Evolutionary conservation across 805 yeast genomes (phyloP), one percentile per base, ranked within the genome.

Genomic region (Pichia deserticola): DNA sequence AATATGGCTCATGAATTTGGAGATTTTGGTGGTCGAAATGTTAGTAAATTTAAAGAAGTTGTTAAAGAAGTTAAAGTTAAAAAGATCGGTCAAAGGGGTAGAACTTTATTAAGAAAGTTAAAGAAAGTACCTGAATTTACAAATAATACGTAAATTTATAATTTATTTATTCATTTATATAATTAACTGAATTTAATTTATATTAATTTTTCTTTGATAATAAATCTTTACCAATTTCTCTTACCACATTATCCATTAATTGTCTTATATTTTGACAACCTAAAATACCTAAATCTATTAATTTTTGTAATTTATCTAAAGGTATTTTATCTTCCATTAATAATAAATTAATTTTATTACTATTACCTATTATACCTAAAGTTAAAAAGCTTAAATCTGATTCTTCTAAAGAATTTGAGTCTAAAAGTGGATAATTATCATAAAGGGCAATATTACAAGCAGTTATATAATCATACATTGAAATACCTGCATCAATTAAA

Each of bases 401-500:
- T 62, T 89, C 97, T 65, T 93, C 99, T 53, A 86, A 63, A 9
- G 82, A 73, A 63, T 87, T 89, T 51, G 90, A 76, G 63, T 92
- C 99, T 44, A 93, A 71, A 51, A 93, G 69, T 12, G 96, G 89
- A 7, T 73, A 68, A 41, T 78, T 82, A 57, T 88, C 96, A 59
- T 80, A 82, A 25, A 87, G 67, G 0, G 97, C 97, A 5, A 89
- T 86, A 32, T 84, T 76, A 13, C 88, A 77, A 1, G 95, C 81
- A 49, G 89, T 78, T 13, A 92, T 84, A 62, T 88, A 90, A 63
- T 93, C 98, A 61, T 84, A 86, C 84, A 93, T 83, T 5, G 97
- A 85, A 42, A 93, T 83, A 45, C 98, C 98, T 2, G 98, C 97
- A 67, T 93, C 98, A 35, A 93, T 81, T 41, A 93, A 72, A 0